phyloP scores from a whole-genome alignment of 768 basidiomycete genomes.

The Suillus brevipes region DNA sequence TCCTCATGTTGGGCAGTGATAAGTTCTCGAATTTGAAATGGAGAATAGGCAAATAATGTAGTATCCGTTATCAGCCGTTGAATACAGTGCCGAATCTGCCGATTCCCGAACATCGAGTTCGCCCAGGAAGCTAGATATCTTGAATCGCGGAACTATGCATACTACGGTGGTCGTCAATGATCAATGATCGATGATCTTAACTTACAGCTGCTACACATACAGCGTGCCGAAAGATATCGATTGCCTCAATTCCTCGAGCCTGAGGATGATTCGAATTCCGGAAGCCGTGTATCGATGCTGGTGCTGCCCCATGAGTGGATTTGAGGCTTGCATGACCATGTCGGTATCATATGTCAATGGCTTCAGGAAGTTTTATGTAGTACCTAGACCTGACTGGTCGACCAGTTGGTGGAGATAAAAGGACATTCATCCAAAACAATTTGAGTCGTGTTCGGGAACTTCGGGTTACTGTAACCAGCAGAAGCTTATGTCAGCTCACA shows the following conservation, averaged over 20 bases:
- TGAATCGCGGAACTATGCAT: neutral
- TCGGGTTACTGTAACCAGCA: no score
- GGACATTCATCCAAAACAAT: neutral
- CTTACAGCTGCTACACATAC: neutral
- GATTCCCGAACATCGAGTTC: neutral
- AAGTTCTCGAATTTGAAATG: neutral
- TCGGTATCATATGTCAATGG: neutral
- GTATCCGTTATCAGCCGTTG: neutral
- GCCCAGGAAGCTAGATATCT: neutral
- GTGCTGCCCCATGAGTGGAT: neutral
- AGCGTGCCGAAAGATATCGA: neutral
- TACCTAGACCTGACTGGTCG: neutral
- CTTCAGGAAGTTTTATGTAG: neutral
- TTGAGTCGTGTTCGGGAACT: no score
- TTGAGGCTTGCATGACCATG: neutral
- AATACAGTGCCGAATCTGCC: neutral
- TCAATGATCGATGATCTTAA: neutral
- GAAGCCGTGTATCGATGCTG: neutral
- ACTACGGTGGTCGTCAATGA: neutral
- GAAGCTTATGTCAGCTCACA: neutral
- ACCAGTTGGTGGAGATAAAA: neutral
- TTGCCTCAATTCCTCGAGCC: neutral
- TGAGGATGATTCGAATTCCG: neutral
- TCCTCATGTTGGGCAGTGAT: neutral
- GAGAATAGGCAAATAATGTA: neutral